Percentiles rank a stretch among this genome's conserved stretches.
Evolutionary conservation across 1,284 basidiomycete species (phyloP).

Genomic region (Puccinia triticina): DNA sequence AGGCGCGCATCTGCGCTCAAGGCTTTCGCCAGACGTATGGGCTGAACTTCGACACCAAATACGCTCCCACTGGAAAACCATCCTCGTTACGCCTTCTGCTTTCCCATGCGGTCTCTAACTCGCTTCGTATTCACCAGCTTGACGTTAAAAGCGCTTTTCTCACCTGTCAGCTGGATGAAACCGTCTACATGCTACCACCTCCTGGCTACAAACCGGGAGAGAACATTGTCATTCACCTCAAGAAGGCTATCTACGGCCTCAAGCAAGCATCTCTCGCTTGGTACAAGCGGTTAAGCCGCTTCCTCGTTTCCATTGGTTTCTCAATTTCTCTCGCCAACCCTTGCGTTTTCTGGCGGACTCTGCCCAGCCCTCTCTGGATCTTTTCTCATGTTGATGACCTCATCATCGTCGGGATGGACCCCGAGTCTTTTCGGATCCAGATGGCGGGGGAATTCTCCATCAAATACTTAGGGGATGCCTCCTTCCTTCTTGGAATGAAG

Average conservation of each 20-base stretch:
- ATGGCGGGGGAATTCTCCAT: background rate
- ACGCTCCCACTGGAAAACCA: slow-evolving; percentile 4
- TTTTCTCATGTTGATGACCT: slow-evolving; percentile 4
- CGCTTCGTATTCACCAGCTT: background rate
- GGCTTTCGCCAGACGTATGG: slow-evolving; percentile 21
- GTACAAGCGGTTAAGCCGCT: background rate
- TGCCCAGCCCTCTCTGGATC: background rate
- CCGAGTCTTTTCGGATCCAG: background rate
- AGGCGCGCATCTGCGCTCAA: slow-evolving; percentile 22
- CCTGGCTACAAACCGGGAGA: background rate
- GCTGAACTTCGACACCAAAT: background rate
- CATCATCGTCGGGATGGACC: background rate
- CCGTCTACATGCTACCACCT: background rate
- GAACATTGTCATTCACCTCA: background rate
- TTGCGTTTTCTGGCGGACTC: background rate
- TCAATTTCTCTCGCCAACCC: background rate
- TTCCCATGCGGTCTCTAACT: background rate
- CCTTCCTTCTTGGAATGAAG: background rate
- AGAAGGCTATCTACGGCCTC: slow-evolving; percentile 1
- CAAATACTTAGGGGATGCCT: background rate
- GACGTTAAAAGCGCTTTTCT: slow-evolving; percentile 23
- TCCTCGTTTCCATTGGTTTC: background rate
- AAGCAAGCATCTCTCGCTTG: background rate
- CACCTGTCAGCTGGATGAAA: background rate
- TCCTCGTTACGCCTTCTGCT: background rate